These are phyloP conservation scores for Ulota crispa DNA, from an alignment of 225 moss, liverwort and hornwort genomes.

Conservation along the genomic window DNA sequence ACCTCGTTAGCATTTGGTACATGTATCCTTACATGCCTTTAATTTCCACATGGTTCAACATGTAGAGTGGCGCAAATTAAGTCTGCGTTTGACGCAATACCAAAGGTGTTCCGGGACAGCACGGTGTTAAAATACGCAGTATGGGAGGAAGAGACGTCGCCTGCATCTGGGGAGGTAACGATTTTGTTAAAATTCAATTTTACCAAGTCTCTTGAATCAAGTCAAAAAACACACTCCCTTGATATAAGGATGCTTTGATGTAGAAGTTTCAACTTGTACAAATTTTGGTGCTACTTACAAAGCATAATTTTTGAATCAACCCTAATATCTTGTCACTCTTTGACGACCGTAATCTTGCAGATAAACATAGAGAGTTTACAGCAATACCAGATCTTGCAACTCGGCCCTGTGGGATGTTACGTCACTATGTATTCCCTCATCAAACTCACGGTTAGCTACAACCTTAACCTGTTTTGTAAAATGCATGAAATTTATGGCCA, in stretches of 20 bases:
- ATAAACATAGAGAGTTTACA: conserved; percentile 32
- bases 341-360: conserved; percentile 13
- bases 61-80: conserved; percentile 77
- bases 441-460: conserved; percentile 33
- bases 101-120: conserved; percentile 75
- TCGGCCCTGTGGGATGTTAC: conserved; percentile 35
- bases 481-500: neutral
- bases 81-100: conserved; percentile 84
- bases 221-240: neutral
- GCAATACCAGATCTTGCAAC: conserved; percentile 32
- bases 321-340: neutral
- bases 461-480: neutral
- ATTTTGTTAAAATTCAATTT: neutral
- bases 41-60: neutral
- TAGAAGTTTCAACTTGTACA: neutral
- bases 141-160: conserved; percentile 51
- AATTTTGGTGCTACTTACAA: neutral
- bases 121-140: conserved; percentile 53
- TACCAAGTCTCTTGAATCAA: neutral
- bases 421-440: conserved; percentile 24
- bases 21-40: neutral
- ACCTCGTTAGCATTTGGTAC: neutral
- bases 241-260: neutral
- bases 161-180: conserved; percentile 68
- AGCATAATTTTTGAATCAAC: neutral